Percentiles rank a stretch among this genome's conserved stretches.
phyloP scores from a whole-genome alignment of 352 stramenopile species.

The Globisporangium recalcitrans region DNA sequence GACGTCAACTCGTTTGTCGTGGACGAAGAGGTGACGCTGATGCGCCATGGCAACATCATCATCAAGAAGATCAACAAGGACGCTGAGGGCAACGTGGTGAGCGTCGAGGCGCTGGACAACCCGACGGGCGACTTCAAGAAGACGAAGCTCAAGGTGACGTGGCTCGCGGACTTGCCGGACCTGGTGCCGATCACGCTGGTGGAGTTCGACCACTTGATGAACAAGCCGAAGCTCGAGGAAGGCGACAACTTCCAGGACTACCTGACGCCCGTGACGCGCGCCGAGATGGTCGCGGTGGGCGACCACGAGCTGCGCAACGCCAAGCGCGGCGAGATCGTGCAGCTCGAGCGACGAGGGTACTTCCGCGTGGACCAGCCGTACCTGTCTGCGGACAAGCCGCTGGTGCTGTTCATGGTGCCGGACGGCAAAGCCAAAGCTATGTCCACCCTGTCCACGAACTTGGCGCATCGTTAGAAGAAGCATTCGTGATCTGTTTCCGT shows the following conservation, averaged over 20 bases:
- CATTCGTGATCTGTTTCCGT: not conserved
- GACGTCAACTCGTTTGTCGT: constrained; percentile 93
- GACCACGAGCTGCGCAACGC: constrained; percentile 95
- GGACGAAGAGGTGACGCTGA: constrained; percentile 96
- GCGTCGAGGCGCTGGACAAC: constrained; percentile 70
- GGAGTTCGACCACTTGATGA: constrained; percentile 99
- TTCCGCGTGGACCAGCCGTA: constrained; percentile 91
- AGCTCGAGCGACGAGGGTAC: constrained; percentile 98
- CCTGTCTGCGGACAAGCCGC: constrained; percentile 79
- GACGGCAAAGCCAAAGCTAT: constrained; percentile 94
- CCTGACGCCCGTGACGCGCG: constrained; percentile 93
- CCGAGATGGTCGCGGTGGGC: constrained; percentile 90
- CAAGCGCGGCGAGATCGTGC: constrained; percentile 94
- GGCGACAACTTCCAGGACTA: constrained; percentile 97
- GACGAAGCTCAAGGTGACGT: constrained; percentile 95
- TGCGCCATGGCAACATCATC: constrained; percentile 94
- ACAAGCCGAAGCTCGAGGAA: constrained; percentile 98
- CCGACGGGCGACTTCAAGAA: constrained; percentile 91
- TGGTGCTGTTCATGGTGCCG: constrained; percentile 98
- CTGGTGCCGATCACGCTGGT: constrained; percentile 88
- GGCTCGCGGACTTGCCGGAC: constrained; percentile 90
- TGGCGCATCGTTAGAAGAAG: constrained; percentile 60
- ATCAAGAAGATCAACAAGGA: constrained; percentile 69
- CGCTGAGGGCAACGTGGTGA: constrained; percentile 41
- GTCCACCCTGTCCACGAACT: constrained; percentile 85